phyloP scores from a whole-genome alignment of 305 asterid genomes.

The Solanum hybrid region DNA sequence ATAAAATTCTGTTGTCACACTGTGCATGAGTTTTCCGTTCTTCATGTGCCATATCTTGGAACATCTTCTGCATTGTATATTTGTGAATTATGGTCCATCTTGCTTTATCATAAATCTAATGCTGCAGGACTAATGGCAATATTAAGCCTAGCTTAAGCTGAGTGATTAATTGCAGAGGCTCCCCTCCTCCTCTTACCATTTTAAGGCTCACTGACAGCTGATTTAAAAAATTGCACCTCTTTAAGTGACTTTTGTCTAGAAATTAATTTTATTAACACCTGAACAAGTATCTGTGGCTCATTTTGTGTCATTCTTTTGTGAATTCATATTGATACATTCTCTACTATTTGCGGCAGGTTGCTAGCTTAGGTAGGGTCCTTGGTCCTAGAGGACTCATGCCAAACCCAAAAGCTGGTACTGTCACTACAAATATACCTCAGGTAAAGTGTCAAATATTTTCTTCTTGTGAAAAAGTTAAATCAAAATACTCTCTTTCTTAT shows the following conservation, averaged over 20 bases:
- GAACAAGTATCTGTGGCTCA: not conserved
- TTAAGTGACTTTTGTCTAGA: not conserved
- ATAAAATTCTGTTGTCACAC: not conserved
- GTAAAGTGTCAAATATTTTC: conserved; percentile 22
- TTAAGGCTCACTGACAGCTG: not conserved
- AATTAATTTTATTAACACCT: not conserved
- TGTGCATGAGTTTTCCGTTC: not conserved
- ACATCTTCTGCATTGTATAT: not conserved
- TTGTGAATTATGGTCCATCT: not conserved
- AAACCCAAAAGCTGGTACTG: conserved; percentile 96
- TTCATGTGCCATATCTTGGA: not conserved
- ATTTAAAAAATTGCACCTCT: not conserved
- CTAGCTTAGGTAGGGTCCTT: conserved; percentile 73
- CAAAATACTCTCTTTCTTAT: not conserved
- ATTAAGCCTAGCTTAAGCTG: not conserved
- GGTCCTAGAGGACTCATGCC: conserved; percentile 99
- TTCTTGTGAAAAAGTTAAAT: not conserved
- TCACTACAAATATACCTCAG: conserved; percentile 92
- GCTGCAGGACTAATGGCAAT: not conserved
- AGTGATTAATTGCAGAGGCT: not conserved
- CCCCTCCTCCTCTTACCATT: not conserved
- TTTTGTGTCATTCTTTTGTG: not conserved
- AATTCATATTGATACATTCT: conserved; percentile 1
- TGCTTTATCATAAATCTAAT: not conserved
- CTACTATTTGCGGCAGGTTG: conserved; percentile 50